A percentile compares a stretch with the other conserved stretches of the same genome.
Evolutionary conservation across 176 grass and related monocot genomes (phyloP).

Genomic region (Dendrocalamus sinicus): DNA sequence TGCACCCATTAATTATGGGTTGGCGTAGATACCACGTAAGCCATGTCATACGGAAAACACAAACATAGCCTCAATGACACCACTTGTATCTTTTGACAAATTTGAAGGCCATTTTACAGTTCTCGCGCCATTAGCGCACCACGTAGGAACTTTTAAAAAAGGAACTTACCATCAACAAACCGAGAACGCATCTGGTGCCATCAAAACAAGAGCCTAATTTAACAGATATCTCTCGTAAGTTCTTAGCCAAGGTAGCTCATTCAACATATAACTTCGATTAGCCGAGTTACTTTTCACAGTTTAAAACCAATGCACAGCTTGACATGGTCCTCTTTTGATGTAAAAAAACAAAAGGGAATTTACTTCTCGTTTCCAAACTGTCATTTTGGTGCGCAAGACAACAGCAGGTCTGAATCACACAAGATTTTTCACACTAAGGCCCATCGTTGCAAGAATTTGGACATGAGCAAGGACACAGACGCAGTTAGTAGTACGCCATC

Average conservation of each 20-base stretch:
- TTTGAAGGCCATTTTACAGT: neutral
- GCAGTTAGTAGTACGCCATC: conserved; percentile 37
- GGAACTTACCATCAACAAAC: neutral
- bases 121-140: neutral
- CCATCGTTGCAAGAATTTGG: conserved; percentile 21
- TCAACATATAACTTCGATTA: neutral
- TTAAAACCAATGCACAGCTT: conserved; percentile 4
- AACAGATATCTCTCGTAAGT: neutral
- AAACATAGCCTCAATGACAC: neutral
- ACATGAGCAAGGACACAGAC: neutral
- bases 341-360: conserved; percentile 29
- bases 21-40: neutral
- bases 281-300: conserved; percentile 22
- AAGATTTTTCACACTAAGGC: conserved; percentile 13
- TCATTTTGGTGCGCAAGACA: conserved; percentile 31
- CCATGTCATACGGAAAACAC: neutral
- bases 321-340: conserved; percentile 25
- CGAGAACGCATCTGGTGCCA: neutral
- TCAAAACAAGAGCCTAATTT: neutral
- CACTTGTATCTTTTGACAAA: neutral
- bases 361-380: conserved; percentile 32
- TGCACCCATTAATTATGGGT: neutral
- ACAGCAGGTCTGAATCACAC: conserved; percentile 20
- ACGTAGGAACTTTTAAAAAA: neutral
- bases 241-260: neutral